Evolutionary conservation across 2,329 filamentous ascomycete species (phyloP).

Genomic region (Venturia effusa): DNA sequence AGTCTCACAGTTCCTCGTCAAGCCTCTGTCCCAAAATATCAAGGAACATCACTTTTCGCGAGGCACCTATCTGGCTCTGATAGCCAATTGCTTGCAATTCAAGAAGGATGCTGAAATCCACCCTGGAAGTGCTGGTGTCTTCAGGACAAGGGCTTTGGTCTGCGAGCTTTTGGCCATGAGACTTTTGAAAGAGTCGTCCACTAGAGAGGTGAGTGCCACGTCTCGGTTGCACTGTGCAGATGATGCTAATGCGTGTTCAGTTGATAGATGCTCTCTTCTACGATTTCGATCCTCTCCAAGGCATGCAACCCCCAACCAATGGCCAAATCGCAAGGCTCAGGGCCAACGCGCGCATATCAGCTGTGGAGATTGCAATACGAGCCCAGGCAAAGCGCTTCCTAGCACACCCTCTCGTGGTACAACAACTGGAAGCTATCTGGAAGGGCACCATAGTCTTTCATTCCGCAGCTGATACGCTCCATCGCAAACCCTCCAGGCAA

Average conservation of each 20-base stretch:
- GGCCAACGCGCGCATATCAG: conserved; percentile 63
- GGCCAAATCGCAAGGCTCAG: conserved; percentile 21
- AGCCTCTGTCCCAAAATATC: conserved; percentile 89
- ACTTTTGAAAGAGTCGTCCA: conserved; percentile 78
- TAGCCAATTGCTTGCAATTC: conserved; percentile 92
- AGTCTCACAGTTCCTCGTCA: conserved; percentile 88
- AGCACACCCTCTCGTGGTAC: conserved; percentile 81
- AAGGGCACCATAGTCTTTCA: conserved; percentile 92
- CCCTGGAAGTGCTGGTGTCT: conserved; percentile 74
- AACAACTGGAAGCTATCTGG: conserved; percentile 96
- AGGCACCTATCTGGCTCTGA: conserved; percentile 77
- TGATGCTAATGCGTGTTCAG: conserved; percentile 81
- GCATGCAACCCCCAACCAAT: conserved; percentile 45
- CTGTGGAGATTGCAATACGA: conserved; percentile 84
- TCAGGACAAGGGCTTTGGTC: conserved; percentile 73
- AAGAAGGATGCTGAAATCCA: conserved; percentile 73
- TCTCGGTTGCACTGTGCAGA: conserved; percentile 58
- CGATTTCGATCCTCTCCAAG: conserved; percentile 88
- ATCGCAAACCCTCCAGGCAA: conserved; percentile 45
- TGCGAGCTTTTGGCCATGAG: conserved; percentile 88
- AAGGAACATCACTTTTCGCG: conserved; percentile 71
- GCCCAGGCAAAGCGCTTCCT: conserved; percentile 88
- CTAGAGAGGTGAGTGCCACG: conserved; percentile 46
- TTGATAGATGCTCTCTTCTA: conserved; percentile 91
- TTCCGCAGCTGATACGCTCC: conserved; percentile 73